These are phyloP conservation scores for Polyporus tsugae DNA, from an alignment of 1,284 basidiomycete species.

Conservation along the genomic window DNA sequence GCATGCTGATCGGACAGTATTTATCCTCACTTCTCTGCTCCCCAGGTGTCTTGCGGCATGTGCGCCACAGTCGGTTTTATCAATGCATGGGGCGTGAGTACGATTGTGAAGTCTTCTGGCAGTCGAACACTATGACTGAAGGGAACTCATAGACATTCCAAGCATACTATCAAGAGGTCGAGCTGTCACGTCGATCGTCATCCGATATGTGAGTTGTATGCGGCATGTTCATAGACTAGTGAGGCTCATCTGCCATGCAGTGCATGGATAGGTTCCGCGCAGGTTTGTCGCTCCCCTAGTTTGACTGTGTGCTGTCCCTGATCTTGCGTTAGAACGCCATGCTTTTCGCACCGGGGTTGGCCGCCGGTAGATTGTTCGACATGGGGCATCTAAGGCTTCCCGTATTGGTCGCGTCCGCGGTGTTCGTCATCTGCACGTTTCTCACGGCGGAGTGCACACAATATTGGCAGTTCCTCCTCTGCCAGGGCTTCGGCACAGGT, in stretches of 20 bases:
- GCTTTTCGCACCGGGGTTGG: not conserved
- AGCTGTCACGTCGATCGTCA: not conserved
- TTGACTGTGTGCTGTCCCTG: not conserved
- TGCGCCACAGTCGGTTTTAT: not conserved
- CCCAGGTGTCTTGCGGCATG: not conserved
- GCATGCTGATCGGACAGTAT: not conserved
- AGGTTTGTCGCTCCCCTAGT: not conserved
- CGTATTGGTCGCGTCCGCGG: not conserved
- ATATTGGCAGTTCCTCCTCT: constrained; percentile 1
- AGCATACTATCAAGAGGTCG: constrained; percentile 5
- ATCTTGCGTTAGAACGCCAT: not conserved
- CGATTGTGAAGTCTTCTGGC: not conserved
- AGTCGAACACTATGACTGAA: not conserved
- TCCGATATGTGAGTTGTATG: not conserved
- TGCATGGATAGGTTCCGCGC: constrained; percentile 6
- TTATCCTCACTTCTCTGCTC: not conserved
- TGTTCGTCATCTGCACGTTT: not conserved
- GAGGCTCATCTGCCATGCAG: not conserved
- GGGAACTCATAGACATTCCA: not conserved
- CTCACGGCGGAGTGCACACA: constrained; percentile 1
- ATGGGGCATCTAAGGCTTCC: not conserved
- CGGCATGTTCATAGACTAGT: not conserved
- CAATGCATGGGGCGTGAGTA: not conserved
- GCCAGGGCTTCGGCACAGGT: not conserved
- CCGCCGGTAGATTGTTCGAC: not conserved